These are phyloP conservation scores for Pseudocercospora fuligena DNA, from an alignment of 2,329 filamentous ascomycete genomes.

Conservation along the genomic window DNA sequence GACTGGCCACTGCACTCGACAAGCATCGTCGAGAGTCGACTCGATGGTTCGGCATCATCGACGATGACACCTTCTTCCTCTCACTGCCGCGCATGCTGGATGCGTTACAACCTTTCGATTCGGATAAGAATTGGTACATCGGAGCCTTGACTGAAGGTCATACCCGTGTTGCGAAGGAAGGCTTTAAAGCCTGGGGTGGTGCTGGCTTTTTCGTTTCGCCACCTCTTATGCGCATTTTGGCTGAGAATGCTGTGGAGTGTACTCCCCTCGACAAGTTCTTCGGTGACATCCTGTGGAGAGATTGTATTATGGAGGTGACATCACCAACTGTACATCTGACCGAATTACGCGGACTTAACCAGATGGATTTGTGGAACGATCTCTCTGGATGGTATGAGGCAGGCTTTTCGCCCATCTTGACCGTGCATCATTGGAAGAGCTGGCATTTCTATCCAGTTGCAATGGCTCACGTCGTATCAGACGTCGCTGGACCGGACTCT, in stretches of 20 bases:
- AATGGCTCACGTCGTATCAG: conserved; percentile 31
- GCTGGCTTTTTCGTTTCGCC: conserved; percentile 37
- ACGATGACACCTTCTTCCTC: conserved; percentile 40
- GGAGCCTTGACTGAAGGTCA: conserved; percentile 36
- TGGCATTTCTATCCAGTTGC: conserved; percentile 35
- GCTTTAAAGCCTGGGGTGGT: conserved; percentile 39
- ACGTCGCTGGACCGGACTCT: conserved; percentile 34
- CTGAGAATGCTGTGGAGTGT: conserved; percentile 30
- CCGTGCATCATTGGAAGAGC: conserved; percentile 38
- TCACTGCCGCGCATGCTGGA: conserved; percentile 32
- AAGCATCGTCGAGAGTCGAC: conserved; percentile 27
- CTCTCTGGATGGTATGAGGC: conserved; percentile 38
- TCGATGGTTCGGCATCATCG: conserved; percentile 36
- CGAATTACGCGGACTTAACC: conserved; percentile 34
- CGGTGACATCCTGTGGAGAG: conserved; percentile 36
- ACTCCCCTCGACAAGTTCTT: conserved; percentile 30
- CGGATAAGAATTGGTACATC: conserved; percentile 31
- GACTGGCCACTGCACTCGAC: conserved; percentile 30
- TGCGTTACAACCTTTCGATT: conserved; percentile 30
- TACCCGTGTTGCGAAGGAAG: conserved; percentile 33
- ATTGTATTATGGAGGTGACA: conserved; percentile 35
- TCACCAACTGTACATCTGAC: conserved; percentile 35
- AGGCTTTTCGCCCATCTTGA: conserved; percentile 32
- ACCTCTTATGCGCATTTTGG: conserved; percentile 34
- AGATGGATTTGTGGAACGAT: conserved; percentile 37